Base-by-base conservation (phyloP, 2,329 filamentous ascomycete genomes). In the Botryotinia convoluta region DNA sequence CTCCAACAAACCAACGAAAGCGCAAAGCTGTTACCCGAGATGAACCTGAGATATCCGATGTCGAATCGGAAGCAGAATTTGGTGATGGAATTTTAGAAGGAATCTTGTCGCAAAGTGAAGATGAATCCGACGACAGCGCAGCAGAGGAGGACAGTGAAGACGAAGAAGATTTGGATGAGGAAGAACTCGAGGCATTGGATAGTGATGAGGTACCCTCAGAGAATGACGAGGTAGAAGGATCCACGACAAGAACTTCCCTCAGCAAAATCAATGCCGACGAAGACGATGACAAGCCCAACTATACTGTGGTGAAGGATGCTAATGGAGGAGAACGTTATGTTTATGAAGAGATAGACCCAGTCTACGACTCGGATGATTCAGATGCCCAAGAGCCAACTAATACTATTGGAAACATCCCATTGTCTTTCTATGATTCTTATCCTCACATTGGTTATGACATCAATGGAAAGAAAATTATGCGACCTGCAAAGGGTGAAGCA, bases 371-470 rank as follows among this genome's bases (percentile, higher is more conserved):
- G 2, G 97, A 99, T 83, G 95, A 98, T 81, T 93, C 93, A 4
- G 95, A 98, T 81, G 91, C 91, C 5, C 90, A 92, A 75, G 92
- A 89, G 72, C 89, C 91, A 42, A 87, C 86, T 69, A 99, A 99
- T 84, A 98, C 96, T 0, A 98, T 99, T 79, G 97, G 96, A 77
- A 87, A 98, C 81, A 99, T 99, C 74, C 93, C 95, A 8, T 85
- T 98, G 68, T 92, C 93, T 4, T 98, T 97, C 84, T 99, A 99
- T 85, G 96, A 99, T 82, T 92, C 93, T 51, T 99, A 98, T 81
- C 96, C 96, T 69, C 96, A 99, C 82, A 98, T 99, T 81, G 96
- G 96, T 74, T 99, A 99, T 84, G 93, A 98, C 79, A 98, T 99
- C 85, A 97, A 99, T 82, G 96, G 96, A 82, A 98, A 97, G 88